These are phyloP conservation scores for Dendrobium nobile DNA, from an alignment of 106 monocot genomes.

Conservation along the genomic window DNA sequence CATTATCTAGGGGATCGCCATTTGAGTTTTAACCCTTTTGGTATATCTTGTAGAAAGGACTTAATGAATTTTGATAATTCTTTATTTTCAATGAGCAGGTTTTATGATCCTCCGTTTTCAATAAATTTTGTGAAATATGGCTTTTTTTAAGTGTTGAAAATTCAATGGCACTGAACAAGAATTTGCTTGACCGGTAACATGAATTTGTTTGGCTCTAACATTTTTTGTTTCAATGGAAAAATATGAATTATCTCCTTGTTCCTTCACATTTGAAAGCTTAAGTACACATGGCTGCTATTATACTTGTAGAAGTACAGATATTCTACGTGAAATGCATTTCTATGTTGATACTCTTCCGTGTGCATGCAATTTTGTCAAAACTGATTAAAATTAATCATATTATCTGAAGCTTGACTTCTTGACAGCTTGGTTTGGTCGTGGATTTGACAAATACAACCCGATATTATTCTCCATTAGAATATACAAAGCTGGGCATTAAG, in stretches of 20 bases:
- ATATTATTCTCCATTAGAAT: conserved; percentile 77
- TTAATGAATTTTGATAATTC: too few species aligned
- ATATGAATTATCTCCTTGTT: neutral
- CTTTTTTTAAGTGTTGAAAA: neutral
- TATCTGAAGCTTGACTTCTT: neutral
- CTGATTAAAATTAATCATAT: neutral
- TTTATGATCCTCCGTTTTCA: too few species aligned
- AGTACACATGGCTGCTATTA: neutral
- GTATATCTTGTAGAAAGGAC: too few species aligned
- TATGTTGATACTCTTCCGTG: neutral
- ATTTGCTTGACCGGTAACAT: neutral
- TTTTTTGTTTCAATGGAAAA: neutral
- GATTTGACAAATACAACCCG: conserved; percentile 92
- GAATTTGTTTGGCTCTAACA: neutral
- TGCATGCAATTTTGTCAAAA: neutral
- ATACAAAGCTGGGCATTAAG: conserved; percentile 78
- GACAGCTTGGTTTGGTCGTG: conserved; percentile 83
- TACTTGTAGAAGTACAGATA: neutral
- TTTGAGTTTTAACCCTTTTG: too few species aligned
- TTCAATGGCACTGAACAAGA: neutral
- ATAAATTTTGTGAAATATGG: neutral
- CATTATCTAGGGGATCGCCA: too few species aligned
- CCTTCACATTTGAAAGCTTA: neutral
- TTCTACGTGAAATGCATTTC: neutral
- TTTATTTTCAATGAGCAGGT: too few species aligned